Base-by-base conservation (phyloP, 495 filamentous ascomycete species). In the Pyronema domesticum region DNA sequence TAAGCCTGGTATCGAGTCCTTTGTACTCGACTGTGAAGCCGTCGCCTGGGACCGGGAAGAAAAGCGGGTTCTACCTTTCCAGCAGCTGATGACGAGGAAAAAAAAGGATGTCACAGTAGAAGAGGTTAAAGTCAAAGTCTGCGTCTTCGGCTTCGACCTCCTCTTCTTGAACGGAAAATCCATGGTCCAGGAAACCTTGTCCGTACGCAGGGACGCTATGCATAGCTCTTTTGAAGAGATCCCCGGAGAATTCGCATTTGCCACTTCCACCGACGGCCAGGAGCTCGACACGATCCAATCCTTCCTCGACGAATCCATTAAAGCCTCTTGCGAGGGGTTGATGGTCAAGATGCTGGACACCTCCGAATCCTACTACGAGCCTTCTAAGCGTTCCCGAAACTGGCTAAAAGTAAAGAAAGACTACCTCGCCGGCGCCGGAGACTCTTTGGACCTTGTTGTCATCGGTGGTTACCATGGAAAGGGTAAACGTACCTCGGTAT, bases 331-430 rank as follows among this genome's bases (percentile, higher is more conserved):
- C 61, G 91, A 98, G 71, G 91, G 91, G 5, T 70, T 98, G 36
- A 98, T 98, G 91, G 91, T 98, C 9, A 98, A 98, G 70, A 98
- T 96, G 89, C 70, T 98, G 51, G 87, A 95, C 62, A 94, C 89
- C 1, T 69, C 75, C 0, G 87, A 94, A 66, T 89, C 83, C 63
- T 83, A 83, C 56, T 98, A 98, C 60, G 88, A 96, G 72, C 91
- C 91, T 3, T 87, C 82, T 67, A 94, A 93, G 68, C 81, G 91
- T 46, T 89, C 83, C 73, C 84, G 87, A 23, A 98, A 98, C 61
- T 98, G 91, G 91, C 80, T 98, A 34, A 98, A 98, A 76, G 82
- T 95, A 65, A 98, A 98, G 63, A 98, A 98, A 67, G 91, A 98
- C 62, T 98, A 98, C 69, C 83, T 98, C 51, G 70, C 80, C 8